Evolutionary conservation across 2,329 filamentous ascomycete species (phyloP).

Genomic region (Didymella glomerata): DNA sequence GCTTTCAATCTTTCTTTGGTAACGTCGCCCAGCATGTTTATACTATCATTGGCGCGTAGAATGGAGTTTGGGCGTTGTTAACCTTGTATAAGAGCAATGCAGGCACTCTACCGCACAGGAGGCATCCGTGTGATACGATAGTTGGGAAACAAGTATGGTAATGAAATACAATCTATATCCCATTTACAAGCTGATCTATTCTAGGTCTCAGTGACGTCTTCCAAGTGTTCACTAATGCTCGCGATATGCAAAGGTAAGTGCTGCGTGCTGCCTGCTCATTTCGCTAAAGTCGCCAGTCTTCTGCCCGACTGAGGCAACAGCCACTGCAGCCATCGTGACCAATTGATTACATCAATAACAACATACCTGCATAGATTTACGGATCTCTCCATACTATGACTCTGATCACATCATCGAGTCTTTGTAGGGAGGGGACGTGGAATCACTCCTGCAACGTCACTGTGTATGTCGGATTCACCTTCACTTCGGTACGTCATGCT

Average conservation of each 20-base stretch:
- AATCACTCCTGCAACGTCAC: not conserved
- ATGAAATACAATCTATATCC: conserved; percentile 33
- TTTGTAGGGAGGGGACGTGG: not conserved
- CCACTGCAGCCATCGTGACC: not conserved
- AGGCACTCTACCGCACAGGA: conserved; percentile 9
- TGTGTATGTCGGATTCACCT: not conserved
- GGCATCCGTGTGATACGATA: conserved; percentile 4
- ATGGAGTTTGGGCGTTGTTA: conserved; percentile 23
- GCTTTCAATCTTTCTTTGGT: conserved; percentile 9
- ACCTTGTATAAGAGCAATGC: conserved; percentile 20
- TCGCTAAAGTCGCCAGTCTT: not conserved
- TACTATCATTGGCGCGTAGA: conserved; percentile 9
- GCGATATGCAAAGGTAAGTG: not conserved
- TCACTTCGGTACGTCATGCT: not conserved
- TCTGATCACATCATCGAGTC: not conserved
- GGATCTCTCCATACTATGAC: not conserved
- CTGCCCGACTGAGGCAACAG: not conserved
- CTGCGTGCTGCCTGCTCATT: not conserved
- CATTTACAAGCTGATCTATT: conserved; percentile 34
- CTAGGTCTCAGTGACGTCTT: conserved; percentile 27
- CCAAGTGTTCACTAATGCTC: not conserved
- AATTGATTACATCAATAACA: not conserved
- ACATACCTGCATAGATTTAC: not conserved
- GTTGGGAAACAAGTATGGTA: conserved; percentile 28
- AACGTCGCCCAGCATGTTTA: conserved; percentile 10